Conservation (phyloP, 345 rosid species). For the Linum usitatissimum region DNA sequence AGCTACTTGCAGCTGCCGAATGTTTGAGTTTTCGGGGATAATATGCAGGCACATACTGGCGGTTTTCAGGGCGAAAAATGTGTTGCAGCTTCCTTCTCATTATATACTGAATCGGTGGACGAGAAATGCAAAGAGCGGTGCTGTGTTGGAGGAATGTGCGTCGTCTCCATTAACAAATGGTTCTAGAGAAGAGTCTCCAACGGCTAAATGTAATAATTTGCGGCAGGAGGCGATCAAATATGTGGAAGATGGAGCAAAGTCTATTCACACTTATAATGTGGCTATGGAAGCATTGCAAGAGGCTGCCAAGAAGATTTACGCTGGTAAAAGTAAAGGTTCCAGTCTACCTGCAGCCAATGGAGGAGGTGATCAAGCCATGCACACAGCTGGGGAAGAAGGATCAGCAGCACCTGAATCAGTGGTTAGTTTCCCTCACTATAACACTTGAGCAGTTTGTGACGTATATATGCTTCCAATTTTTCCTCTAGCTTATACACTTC, state of each 20-base stretch:
- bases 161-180: conserved; percentile 8
- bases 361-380: not conserved
- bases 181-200: conserved; percentile 14
- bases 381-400: not conserved
- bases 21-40: conserved; percentile 26
- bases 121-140: conserved; percentile 19
- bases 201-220: conserved; percentile 17
- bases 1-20: conserved; percentile 25
- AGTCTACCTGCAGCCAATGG: not conserved
- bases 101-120: conserved; percentile 26
- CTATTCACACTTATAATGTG: conserved; percentile 23
- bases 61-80: conserved; percentile 17
- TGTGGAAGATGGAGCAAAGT: conserved; percentile 22
- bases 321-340: conserved; percentile 7
- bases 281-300: conserved; percentile 21
- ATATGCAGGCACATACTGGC: conserved; percentile 25
- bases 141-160: conserved; percentile 13
- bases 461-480: not conserved
- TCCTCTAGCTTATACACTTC: not conserved
- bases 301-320: conserved; percentile 21
- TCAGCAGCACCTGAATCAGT: not conserved
- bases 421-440: not conserved
- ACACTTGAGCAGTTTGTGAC: not conserved
- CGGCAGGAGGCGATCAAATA: conserved; percentile 26
- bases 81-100: conserved; percentile 18